These are phyloP conservation scores for Spirogloea muscicola DNA, from an alignment of 139 green algal species.

Conservation along the genomic window DNA sequence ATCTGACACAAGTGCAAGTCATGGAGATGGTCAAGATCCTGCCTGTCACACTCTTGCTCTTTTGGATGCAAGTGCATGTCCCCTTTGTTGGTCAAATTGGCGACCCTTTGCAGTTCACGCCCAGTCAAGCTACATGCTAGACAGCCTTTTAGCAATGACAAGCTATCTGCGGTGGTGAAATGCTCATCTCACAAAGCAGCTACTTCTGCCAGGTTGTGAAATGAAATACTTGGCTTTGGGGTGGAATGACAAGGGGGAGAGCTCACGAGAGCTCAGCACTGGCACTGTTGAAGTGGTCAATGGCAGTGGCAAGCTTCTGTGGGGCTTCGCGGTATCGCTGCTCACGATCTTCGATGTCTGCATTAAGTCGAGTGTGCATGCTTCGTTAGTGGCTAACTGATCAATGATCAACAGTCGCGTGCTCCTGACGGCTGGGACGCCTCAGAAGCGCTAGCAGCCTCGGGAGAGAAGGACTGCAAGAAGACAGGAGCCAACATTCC, in stretches of 20 bases:
- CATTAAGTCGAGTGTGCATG: too few species aligned
- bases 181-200: too few species aligned
- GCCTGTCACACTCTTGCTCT: too few species aligned
- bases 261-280: slow-evolving; percentile 13
- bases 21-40: too few species aligned
- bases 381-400: too few species aligned
- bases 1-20: too few species aligned
- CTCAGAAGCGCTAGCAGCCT: too few species aligned
- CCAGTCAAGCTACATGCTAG: neutral
- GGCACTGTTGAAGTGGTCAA: slow-evolving; percentile 23
- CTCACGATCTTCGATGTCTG: slow-evolving; percentile 50
- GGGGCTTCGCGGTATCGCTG: slow-evolving; percentile 64
- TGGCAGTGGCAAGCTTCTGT: slow-evolving; percentile 58
- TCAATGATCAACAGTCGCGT: too few species aligned
- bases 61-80: neutral
- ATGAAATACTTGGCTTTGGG: neutral
- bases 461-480: too few species aligned
- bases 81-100: neutral
- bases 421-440: too few species aligned
- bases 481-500: too few species aligned
- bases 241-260: neutral
- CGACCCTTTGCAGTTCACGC: neutral
- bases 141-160: neutral
- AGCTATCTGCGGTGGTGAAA: neutral
- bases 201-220: too few species aligned